Percentiles rank a stretch among this genome's conserved stretches.
Conservation (phyloP, 768 basidiomycete species). For the Phaeolepiota aurea region DNA sequence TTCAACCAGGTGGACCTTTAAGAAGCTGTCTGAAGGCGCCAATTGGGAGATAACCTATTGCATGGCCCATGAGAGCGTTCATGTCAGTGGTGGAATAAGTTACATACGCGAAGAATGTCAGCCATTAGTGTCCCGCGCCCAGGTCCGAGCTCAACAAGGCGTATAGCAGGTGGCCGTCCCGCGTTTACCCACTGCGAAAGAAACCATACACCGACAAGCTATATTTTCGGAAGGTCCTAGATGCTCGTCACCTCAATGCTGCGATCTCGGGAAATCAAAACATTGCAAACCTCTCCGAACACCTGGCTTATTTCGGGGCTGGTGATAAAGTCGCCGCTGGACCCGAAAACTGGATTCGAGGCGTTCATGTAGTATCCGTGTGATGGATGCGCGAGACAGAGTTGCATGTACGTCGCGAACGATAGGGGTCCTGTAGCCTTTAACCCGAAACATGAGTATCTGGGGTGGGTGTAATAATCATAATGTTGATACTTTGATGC, state of each 20-base stretch:
- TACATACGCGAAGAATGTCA: constrained; percentile 76
- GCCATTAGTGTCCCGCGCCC: constrained; percentile 89
- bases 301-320: constrained; percentile 95
- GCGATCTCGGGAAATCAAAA: too few species aligned
- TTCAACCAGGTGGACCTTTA: constrained; percentile 73
- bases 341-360: constrained; percentile 70
- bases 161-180: constrained; percentile 39
- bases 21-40: constrained; percentile 23
- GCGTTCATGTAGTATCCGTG: constrained; percentile 89
- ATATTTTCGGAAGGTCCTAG: constrained; percentile 12
- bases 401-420: constrained; percentile 84
- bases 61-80: too few species aligned
- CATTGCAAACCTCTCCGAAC: constrained; percentile 83
- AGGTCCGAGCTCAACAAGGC: constrained; percentile 88
- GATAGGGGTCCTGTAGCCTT: constrained; percentile 88
- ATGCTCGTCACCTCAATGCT: constrained; percentile 29
- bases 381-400: constrained; percentile 83
- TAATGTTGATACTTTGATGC: constrained; percentile 48
- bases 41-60: constrained; percentile 47
- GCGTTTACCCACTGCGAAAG: constrained; percentile 63
- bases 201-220: constrained; percentile 88
- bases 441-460: constrained; percentile 7
- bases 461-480: background rate
- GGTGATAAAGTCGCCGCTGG: constrained; percentile 88
- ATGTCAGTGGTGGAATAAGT: background rate